These are phyloP conservation scores for Claviceps cyperi DNA, from an alignment of 2,329 filamentous ascomycete genomes.

Conservation along the genomic window DNA sequence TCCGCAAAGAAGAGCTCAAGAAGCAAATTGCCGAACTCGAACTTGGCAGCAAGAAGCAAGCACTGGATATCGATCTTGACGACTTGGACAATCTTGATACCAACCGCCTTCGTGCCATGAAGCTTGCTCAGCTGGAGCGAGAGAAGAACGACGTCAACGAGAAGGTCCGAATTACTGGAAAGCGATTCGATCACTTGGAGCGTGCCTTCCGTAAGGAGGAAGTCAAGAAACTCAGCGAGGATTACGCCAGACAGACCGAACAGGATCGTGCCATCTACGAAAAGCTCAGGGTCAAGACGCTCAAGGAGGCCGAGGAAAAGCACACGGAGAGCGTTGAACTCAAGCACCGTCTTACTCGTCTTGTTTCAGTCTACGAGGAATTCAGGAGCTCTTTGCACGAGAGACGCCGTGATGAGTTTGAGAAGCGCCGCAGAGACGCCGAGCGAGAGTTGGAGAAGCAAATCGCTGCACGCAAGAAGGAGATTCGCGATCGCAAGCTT, in stretches of 20 bases:
- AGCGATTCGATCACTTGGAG: constrained; percentile 93
- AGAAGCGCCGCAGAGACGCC: constrained; percentile 80
- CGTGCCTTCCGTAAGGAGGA: constrained; percentile 95
- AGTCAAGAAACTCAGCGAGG: constrained; percentile 73
- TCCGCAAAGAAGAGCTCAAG: constrained; percentile 86
- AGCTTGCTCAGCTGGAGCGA: constrained; percentile 87
- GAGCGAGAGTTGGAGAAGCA: constrained; percentile 88
- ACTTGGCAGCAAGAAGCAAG: constrained; percentile 54
- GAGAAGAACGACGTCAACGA: constrained; percentile 96
- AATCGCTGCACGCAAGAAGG: constrained; percentile 76
- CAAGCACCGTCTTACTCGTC: constrained; percentile 77
- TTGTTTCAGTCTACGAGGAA: constrained; percentile 70
- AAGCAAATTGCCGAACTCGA: constrained; percentile 86
- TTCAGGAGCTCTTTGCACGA: constrained; percentile 75
- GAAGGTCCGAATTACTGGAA: constrained; percentile 78
- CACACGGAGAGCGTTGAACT: constrained; percentile 86
- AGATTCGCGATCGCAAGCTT: constrained; percentile 68
- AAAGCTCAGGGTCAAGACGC: constrained; percentile 58
- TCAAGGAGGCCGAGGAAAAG: constrained; percentile 70
- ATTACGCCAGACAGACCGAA: constrained; percentile 73
- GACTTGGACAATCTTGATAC: constrained; percentile 79
- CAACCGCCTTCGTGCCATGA: constrained; percentile 82
- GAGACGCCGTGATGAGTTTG: constrained; percentile 86
- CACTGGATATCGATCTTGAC: constrained; percentile 57
- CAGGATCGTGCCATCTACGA: constrained; percentile 70